Base-by-base conservation (phyloP, 1,139 yeast species). In the Yamadazyma oceani region DNA sequence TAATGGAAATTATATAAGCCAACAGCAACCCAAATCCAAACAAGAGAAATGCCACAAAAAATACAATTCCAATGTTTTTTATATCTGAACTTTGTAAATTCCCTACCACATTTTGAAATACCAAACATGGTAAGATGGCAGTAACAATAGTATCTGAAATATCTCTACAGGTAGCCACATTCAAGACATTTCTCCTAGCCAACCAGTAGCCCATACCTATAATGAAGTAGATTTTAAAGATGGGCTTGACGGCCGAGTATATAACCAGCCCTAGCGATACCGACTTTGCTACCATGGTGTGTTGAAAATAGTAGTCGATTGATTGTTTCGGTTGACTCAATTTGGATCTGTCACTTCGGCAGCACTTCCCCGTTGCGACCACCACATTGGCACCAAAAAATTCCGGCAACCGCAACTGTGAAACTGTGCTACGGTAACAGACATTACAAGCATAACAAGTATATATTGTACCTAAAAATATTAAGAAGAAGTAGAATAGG, bases 161-260 rank as follows among this genome's bases (percentile, higher is more conserved):
- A 41, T 86, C 88, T 48, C 85, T 64, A 25, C 86, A 76, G 11
- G 92, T 82, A 32, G 87, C 82, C 26, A 86, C 88, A 0, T 85
- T 71, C 12, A 89, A 64, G 26, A 88, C 73, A 53, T 85, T 82
- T 44, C 66, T 67, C 46, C 75, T 76, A 5, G 95, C 90, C 8
- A 88, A 64, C 26, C 66, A 57, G 51, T 69, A 85, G 7, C 97
- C 97, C 13, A 82, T 61, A 2, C 73, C 81, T 6, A 87, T 75
- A 53, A 87, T 84, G 51, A 85, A 64, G 53, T 88, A 87, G 48
- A 89, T 87, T 64, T 90, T 89, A 63, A 88, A 70, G 42, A 89
- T 83, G 17, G 97, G 97, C 63, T 88, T 89, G 35, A 85, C 84
- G 0, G 96, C 79, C 14, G 87, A 74, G 60, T 82, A 89, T 11